Evolutionary conservation across 2,329 filamentous ascomycete species (phyloP).

Genomic region (Talaromyces albobiverticillius): DNA sequence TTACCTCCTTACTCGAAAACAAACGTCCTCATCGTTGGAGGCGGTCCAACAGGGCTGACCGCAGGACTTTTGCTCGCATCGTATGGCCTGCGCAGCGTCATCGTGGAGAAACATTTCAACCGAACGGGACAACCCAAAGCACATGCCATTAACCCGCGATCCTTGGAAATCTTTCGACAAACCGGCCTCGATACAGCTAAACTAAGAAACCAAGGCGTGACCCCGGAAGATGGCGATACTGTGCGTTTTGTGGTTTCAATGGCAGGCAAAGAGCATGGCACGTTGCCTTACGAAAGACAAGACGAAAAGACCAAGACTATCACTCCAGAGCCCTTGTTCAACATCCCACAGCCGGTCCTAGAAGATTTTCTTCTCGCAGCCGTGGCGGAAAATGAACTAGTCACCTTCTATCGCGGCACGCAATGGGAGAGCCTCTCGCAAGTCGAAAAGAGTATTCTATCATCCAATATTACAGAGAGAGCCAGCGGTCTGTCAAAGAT

Average conservation of each 20-base stretch:
- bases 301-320: slow-evolving; percentile 27
- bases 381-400: background rate
- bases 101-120: slow-evolving; percentile 22
- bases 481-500: too few relatives aligned
- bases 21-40: slow-evolving; percentile 37
- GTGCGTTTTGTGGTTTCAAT: slow-evolving; percentile 38
- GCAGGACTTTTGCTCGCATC: slow-evolving; percentile 31
- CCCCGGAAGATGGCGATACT: slow-evolving; percentile 32
- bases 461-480: too few relatives aligned
- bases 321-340: slow-evolving; percentile 30
- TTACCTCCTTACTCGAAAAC: background rate
- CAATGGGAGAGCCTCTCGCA: background rate
- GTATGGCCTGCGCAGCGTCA: slow-evolving; percentile 23
- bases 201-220: slow-evolving; percentile 28
- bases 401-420: background rate
- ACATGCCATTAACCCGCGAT: slow-evolving; percentile 23
- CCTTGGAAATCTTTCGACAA: slow-evolving; percentile 23
- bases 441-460: background rate
- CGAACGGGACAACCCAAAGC: slow-evolving; percentile 23
- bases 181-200: slow-evolving; percentile 17
- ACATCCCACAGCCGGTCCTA: slow-evolving; percentile 16
- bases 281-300: slow-evolving; percentile 28
- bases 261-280: slow-evolving; percentile 31
- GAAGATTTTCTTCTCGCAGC: slow-evolving; percentile 7
- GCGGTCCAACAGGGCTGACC: slow-evolving; percentile 33